A percentile compares a stretch with the other conserved stretches of the same genome.
These are phyloP conservation scores for Dendrobium catenatum DNA, from an alignment of 106 monocot genomes.

Conservation along the genomic window DNA sequence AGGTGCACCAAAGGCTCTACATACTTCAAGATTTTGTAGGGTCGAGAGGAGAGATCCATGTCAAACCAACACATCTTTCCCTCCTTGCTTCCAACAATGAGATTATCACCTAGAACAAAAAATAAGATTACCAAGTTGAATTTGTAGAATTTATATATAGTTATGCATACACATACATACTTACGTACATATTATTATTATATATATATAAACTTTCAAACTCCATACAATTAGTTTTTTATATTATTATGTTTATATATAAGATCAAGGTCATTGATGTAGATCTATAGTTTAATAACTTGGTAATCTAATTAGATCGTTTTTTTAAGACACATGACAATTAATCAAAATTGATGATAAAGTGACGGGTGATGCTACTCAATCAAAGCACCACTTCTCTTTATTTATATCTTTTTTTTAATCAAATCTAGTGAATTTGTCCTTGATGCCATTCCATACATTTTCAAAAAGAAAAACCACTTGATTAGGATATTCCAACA, in stretches of 20 bases:
- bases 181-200: too few species aligned
- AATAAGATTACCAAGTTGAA: neutral
- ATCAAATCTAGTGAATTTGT: neutral
- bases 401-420: neutral
- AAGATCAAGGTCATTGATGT: neutral
- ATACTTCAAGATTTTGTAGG: conserved; percentile 84
- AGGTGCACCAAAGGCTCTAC: conserved; percentile 11
- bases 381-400: neutral
- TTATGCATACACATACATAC: neutral
- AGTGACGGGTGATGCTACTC: neutral
- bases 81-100: conserved; percentile 96
- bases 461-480: neutral
- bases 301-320: neutral
- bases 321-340: neutral
- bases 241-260: neutral
- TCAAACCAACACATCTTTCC: conserved; percentile 99
- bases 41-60: conserved; percentile 79
- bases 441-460: neutral
- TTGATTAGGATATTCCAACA: neutral
- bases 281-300: neutral
- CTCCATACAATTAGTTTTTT: neutral
- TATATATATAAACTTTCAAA: neutral
- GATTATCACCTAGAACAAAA: conserved; percentile 75
- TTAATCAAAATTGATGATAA: neutral
- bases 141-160: neutral